phyloP scores from a whole-genome alignment of 176 grass and related monocot species.

The Carex myosuroides region DNA sequence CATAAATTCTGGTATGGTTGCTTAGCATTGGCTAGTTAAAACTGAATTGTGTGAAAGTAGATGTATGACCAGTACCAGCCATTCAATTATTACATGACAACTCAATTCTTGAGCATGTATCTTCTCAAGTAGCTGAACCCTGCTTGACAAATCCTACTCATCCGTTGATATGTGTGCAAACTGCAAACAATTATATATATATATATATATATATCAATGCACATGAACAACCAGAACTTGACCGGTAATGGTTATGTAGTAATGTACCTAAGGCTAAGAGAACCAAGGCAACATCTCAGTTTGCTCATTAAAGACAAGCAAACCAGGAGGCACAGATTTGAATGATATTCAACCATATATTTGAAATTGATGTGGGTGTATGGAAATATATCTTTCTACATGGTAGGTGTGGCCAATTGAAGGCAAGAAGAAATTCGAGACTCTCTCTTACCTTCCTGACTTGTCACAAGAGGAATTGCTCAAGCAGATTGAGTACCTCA shows the following conservation, averaged over 20 bases:
- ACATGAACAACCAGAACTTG: neutral
- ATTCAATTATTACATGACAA: neutral
- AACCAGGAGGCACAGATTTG: neutral
- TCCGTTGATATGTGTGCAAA: neutral
- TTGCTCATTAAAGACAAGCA: neutral
- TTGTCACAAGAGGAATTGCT: conserved; percentile 36
- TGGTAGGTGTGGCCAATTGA: conserved; percentile 53
- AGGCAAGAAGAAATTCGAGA: conserved; percentile 74
- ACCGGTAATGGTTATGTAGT: neutral
- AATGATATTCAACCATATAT: neutral
- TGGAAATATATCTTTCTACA: neutral
- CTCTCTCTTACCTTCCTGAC: conserved; percentile 62
- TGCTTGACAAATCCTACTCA: neutral
- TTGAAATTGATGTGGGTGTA: neutral
- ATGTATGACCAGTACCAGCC: neutral
- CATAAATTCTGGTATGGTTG: neutral
- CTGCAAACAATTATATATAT: neutral
- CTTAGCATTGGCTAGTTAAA: neutral
- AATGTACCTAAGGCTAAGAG: neutral
- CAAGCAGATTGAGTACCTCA: conserved; percentile 72
- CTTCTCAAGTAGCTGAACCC: neutral
- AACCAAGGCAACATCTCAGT: neutral
- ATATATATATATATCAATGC: neutral
- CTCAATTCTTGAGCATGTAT: neutral
- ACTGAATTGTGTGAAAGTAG: neutral